Evolutionary conservation across 73 alveolate genomes (phyloP).

Genomic region (Effrenium voratum): DNA sequence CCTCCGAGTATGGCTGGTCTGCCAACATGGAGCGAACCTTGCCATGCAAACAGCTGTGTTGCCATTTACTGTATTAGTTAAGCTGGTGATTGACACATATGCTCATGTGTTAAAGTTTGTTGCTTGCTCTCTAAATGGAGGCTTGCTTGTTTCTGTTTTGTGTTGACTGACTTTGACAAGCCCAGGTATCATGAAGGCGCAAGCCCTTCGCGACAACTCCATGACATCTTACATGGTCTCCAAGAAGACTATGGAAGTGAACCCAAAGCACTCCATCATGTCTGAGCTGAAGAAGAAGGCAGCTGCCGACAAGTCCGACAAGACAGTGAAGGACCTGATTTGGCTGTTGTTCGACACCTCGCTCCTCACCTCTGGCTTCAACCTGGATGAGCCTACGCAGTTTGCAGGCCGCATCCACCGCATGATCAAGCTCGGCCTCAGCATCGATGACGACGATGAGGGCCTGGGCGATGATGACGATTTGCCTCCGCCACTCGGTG

Average conservation of each 20-base stretch:
- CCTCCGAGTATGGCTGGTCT: conserved; percentile 99
- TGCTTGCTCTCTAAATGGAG: no score
- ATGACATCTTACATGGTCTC: conserved; percentile 76
- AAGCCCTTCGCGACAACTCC: conserved; percentile 76
- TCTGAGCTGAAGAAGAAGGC: conserved; percentile 95
- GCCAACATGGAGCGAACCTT: conserved; percentile 91
- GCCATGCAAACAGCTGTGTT: conserved; percentile 33
- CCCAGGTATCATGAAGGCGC: conserved; percentile 96
- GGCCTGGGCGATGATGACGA: conserved; percentile 72
- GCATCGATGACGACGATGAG: conserved; percentile 82
- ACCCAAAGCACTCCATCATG: conserved; percentile 56
- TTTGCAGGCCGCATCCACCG: conserved; percentile 99
- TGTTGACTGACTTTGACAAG: conserved; percentile 93
- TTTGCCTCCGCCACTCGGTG: conserved; percentile 14
- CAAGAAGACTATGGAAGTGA: conserved; percentile 71
- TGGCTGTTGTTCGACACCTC: conserved; percentile 99
- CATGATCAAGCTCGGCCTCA: conserved; percentile 98
- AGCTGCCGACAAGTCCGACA: conserved; percentile 99
- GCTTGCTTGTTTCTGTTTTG: no score
- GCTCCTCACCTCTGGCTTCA: conserved; percentile 99
- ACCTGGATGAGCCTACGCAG: conserved; percentile 99
- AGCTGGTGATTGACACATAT: no score
- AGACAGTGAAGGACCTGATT: conserved; percentile 99
- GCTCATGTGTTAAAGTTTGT: no score
- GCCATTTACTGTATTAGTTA: no score